Conservation (phyloP, 1,284 basidiomycete species). For the Trichosporon ovoides region DNA sequence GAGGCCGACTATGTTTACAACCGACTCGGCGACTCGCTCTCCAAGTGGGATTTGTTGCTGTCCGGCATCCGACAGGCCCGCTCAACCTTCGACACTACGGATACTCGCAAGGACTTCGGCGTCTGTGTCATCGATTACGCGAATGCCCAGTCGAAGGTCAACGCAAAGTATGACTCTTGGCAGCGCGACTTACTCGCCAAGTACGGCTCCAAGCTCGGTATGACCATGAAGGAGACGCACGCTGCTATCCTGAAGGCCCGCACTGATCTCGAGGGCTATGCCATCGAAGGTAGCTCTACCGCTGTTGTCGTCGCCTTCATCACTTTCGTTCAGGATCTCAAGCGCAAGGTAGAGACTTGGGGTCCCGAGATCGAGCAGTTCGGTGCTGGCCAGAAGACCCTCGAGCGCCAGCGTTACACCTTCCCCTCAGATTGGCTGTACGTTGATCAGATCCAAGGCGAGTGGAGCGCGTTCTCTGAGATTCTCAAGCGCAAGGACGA, state of each 20-base stretch:
- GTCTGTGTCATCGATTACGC: slow-evolving; percentile 95
- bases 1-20: slow-evolving; percentile 93
- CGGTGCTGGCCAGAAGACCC: slow-evolving; percentile 87
- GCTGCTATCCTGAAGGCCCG: slow-evolving; percentile 84
- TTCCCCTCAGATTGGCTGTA: slow-evolving; percentile 98
- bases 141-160: slow-evolving; percentile 93
- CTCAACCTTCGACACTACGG: slow-evolving; percentile 92
- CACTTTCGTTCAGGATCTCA: slow-evolving; percentile 97
- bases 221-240: slow-evolving; percentile 95
- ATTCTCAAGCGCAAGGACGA: slow-evolving; percentile 97
- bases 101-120: slow-evolving; percentile 84
- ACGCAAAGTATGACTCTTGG: slow-evolving; percentile 98
- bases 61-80: slow-evolving; percentile 95
- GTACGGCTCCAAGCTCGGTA: slow-evolving; percentile 86
- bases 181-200: slow-evolving; percentile 87
- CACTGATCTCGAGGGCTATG: slow-evolving; percentile 86
- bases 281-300: slow-evolving; percentile 65
- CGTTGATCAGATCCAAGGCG: slow-evolving; percentile 92
- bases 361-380: slow-evolving; percentile 94
- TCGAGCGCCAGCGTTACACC: slow-evolving; percentile 93
- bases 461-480: slow-evolving; percentile 98
- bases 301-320: slow-evolving; percentile 98
- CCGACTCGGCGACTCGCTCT: slow-evolving; percentile 84
- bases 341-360: slow-evolving; percentile 94
- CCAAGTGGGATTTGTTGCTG: slow-evolving; percentile 88